These are phyloP conservation scores for Smittium mucronatum DNA, from an alignment of 371 early-diverging fungal genomes.

Conservation along the genomic window DNA sequence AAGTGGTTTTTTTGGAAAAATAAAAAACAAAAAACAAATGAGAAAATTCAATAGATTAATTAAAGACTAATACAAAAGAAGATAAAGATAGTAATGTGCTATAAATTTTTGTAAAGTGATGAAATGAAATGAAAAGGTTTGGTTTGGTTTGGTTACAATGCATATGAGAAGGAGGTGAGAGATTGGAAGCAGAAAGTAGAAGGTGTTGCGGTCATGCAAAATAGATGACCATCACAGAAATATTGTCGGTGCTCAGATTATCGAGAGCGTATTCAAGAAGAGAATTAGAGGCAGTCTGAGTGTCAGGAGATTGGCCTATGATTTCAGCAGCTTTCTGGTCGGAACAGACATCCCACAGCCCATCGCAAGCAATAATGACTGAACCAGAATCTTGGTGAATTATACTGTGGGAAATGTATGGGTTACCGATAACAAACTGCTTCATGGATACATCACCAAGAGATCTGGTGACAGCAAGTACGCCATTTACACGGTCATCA, in stretches of 20 bases:
- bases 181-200: not conserved
- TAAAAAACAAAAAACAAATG: not conserved
- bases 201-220: constrained; percentile 16
- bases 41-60: not conserved
- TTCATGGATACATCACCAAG: constrained; percentile 94
- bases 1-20: no score
- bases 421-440: constrained; percentile 85
- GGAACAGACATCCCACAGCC: constrained; percentile 97
- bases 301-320: constrained; percentile 55
- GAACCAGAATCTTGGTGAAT: constrained; percentile 56
- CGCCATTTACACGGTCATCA: constrained; percentile 95
- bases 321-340: constrained; percentile 92
- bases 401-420: constrained; percentile 83
- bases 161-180: no score
- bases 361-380: constrained; percentile 94
- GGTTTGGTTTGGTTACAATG: no score
- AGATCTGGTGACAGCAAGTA: constrained; percentile 92
- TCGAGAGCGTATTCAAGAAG: constrained; percentile 78
- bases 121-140: not conserved
- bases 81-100: not conserved
- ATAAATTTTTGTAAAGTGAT: not conserved
- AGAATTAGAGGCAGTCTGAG: constrained; percentile 64
- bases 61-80: not conserved
- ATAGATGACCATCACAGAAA: constrained; percentile 71
- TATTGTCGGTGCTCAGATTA: constrained; percentile 87